These are phyloP conservation scores for Trypanosoma avium DNA, from an alignment of 208 protist genomes.

Conservation along the genomic window DNA sequence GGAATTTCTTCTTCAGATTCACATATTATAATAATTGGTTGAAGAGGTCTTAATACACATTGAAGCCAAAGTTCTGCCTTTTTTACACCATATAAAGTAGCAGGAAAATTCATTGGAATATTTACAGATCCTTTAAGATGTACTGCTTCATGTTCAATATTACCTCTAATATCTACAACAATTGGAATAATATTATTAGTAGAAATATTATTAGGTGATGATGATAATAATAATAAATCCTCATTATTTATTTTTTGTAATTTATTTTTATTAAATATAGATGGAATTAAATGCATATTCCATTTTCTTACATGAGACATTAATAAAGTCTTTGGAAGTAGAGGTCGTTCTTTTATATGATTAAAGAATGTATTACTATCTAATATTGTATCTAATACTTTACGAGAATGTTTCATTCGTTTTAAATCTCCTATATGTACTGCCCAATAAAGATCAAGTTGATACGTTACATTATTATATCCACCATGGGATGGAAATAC, in stretches of 20 bases:
- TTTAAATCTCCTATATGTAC: slow-evolving; percentile 51
- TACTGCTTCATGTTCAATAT: slow-evolving; percentile 43
- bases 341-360: slow-evolving; percentile 43
- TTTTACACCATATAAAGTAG: slow-evolving; percentile 60
- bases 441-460: slow-evolving; percentile 81
- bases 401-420: slow-evolving; percentile 57
- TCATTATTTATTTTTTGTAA: background rate
- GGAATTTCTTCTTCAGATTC: slow-evolving; percentile 24
- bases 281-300: slow-evolving; percentile 41
- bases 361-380: slow-evolving; percentile 32
- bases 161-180: slow-evolving; percentile 59
- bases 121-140: slow-evolving; percentile 61
- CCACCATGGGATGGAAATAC: slow-evolving; percentile 76
- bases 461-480: slow-evolving; percentile 76
- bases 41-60: slow-evolving; percentile 59
- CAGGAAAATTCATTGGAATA: slow-evolving; percentile 79
- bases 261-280: slow-evolving; percentile 7
- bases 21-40: slow-evolving; percentile 57
- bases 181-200: slow-evolving; percentile 20
- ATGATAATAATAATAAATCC: background rate
- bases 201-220: background rate
- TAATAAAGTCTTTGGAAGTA: slow-evolving; percentile 57
- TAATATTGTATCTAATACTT: slow-evolving; percentile 46
- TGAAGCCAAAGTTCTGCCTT: slow-evolving; percentile 83
- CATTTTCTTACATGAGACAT: slow-evolving; percentile 43